Conservation (phyloP, 306 rosid genomes). For the Malus orientalis region DNA sequence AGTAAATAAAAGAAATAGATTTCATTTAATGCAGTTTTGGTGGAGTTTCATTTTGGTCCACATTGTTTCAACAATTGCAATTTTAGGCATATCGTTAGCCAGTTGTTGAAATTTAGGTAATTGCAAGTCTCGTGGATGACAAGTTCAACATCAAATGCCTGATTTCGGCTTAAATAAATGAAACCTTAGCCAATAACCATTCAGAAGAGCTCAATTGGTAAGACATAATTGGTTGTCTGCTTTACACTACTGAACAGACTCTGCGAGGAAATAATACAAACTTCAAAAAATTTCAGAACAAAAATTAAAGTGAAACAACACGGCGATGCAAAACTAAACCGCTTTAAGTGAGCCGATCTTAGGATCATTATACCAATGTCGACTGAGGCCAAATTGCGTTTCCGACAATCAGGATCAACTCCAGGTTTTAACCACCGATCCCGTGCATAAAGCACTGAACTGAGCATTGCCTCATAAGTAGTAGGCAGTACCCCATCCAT, state of each 20-base stretch:
- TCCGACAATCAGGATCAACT: slow-evolving; percentile 43
- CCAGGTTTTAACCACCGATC: slow-evolving; percentile 91
- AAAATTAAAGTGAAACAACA: not conserved
- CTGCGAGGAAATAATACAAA: not conserved
- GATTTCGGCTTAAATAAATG: too few relatives aligned
- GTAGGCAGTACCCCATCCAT: slow-evolving; percentile 98
- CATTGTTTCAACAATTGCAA: not conserved
- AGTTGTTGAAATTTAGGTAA: not conserved
- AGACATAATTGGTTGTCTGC: not conserved
- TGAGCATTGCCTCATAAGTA: slow-evolving; percentile 85
- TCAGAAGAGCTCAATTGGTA: not conserved
- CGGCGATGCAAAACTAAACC: not conserved
- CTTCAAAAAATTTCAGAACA: not conserved
- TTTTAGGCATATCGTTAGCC: not conserved
- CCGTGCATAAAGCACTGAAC: slow-evolving; percentile 85
- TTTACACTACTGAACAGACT: not conserved
- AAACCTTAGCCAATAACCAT: too few relatives aligned
- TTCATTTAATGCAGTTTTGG: not conserved
- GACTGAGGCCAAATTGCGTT: slow-evolving; percentile 43
- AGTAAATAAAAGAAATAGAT: too few relatives aligned
- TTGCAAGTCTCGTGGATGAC: too few relatives aligned
- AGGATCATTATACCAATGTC: slow-evolving; percentile 12
- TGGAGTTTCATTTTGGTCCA: not conserved
- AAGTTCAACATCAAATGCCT: too few relatives aligned
- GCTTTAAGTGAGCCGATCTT: not conserved